Conservation (phyloP, 78 protist genomes). For the slime mould (Dictyostelium discoideum) region DNA sequence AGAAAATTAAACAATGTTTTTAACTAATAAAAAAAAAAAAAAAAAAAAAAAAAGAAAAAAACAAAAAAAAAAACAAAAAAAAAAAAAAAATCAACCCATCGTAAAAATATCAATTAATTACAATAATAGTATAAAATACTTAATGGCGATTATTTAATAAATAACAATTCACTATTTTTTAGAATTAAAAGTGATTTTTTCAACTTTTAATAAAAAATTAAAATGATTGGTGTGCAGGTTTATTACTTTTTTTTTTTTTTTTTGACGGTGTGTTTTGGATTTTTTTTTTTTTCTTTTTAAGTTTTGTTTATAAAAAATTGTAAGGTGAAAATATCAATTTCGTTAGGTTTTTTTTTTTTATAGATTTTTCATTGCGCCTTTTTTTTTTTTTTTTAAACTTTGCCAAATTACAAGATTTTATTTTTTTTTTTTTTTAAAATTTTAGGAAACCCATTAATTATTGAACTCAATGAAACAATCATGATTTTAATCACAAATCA, state of each 20-base stretch:
- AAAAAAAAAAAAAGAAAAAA: not conserved
- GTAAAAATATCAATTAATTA: too few relatives aligned
- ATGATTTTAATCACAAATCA: too few relatives aligned
- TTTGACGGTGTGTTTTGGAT: too few relatives aligned
- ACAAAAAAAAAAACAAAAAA: not conserved
- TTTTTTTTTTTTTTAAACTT: not conserved
- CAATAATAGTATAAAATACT: not conserved
- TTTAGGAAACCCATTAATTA: not conserved
- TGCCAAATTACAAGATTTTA: not conserved
- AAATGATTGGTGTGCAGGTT: too few relatives aligned
- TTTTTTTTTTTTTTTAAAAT: too few relatives aligned
- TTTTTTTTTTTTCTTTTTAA: too few relatives aligned
- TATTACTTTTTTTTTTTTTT: too few relatives aligned
- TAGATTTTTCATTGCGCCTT: not conserved
- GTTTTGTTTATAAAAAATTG: too few relatives aligned
- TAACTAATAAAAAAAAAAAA: not conserved
- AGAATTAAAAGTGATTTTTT: not conserved
- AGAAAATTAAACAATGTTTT: not conserved
- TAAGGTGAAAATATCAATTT: too few relatives aligned
- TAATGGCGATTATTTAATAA: not conserved
- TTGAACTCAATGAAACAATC: not conserved
- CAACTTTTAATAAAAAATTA: too few relatives aligned
- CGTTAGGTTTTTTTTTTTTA: not conserved
- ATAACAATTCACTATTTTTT: not conserved
- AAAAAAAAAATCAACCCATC: not conserved